Evolutionary conservation across 306 rosid genomes (phyloP), one percentile per base, ranked within the genome.

Genomic region (Luffa aegyptiaca): DNA sequence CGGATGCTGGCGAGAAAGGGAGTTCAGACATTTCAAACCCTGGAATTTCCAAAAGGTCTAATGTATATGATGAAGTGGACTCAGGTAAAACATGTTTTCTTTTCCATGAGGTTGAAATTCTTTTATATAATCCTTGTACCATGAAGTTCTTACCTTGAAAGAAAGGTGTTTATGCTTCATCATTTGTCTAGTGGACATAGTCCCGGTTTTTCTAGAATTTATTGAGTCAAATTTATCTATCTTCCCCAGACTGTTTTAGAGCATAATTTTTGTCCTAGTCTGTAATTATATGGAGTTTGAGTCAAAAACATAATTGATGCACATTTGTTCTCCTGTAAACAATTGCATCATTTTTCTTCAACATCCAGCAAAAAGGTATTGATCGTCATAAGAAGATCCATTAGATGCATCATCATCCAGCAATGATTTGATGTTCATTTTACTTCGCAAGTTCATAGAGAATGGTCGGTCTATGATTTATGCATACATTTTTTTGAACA

Each of bases 1-100:
- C 69, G 79, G 90, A 81, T 81, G 88, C 86, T 81, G 89, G 86
- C 77, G 89, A 85, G 76, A 88, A 84, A 80, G 98, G 86, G 83
- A 87, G 81, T 84, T 91, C 90, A 44, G 89, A 88, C 48, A 81
- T 85, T 35, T 86, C 93, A 46, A 86, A 88, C 86, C 84, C 81
- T 57, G 93, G 89, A 77, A 87, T 80, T 31, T 53, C 62, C 45
- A 59, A 59, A 62, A 69, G 79, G 21, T 84, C 87, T 44, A 80
- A 87, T 89, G 84, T 83, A 48, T 85, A 89, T 76, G 91, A 89
- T 72, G 91, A 89, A 80, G 58, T 79, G 81, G 82, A 86, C 86
- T 82, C 96, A 76, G 98, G 98, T 93, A 86, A 86, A 64, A 52
- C 31, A 17, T 81, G 83, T 79, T 42, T n/a, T 48, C 51, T 65